A percentile compares a stretch with the other conserved stretches of the same genome.
Evolutionary conservation across 2,329 filamentous ascomycete genomes (phyloP).

Genomic region (Ceratocystis colombiana): DNA sequence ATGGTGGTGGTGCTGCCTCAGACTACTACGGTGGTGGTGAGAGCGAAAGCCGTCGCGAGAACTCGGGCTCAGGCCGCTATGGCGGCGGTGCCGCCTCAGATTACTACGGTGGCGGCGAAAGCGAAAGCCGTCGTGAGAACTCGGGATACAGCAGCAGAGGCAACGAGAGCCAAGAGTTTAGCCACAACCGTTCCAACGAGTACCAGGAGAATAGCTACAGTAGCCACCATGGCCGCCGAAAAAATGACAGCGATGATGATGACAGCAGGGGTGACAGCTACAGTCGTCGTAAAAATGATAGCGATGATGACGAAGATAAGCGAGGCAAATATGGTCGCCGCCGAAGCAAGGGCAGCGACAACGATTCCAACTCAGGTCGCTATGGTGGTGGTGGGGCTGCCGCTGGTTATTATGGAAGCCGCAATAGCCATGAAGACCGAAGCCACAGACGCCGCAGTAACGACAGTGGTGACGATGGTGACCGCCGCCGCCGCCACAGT

Average conservation of each 20-base stretch:
- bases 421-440: slow-evolving; percentile 34
- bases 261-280: slow-evolving; percentile 32
- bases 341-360: slow-evolving; percentile 16
- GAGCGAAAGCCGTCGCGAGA: slow-evolving; percentile 19
- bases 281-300: slow-evolving; percentile 27
- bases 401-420: slow-evolving; percentile 43
- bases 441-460: slow-evolving; percentile 28
- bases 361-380: slow-evolving; percentile 32
- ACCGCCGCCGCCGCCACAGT: slow-evolving; percentile 21
- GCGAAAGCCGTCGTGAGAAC: slow-evolving; percentile 15
- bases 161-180: slow-evolving; percentile 50
- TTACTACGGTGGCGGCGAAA: slow-evolving; percentile 47
- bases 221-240: slow-evolving; percentile 51
- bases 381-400: slow-evolving; percentile 36
- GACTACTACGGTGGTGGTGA: slow-evolving; percentile 47
- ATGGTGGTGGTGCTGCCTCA: slow-evolving; percentile 38
- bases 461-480: slow-evolving; percentile 27
- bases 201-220: slow-evolving; percentile 47
- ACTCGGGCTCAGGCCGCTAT: slow-evolving; percentile 32
- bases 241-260: slow-evolving; percentile 40
- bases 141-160: slow-evolving; percentile 32
- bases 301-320: slow-evolving; percentile 19
- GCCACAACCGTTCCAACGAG: slow-evolving; percentile 43
- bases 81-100: slow-evolving; percentile 39
- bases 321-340: slow-evolving; percentile 15